These are phyloP conservation scores for Saccharomycopsis sp. DNA, from an alignment of 805 yeast genomes.

Conservation along the genomic window DNA sequence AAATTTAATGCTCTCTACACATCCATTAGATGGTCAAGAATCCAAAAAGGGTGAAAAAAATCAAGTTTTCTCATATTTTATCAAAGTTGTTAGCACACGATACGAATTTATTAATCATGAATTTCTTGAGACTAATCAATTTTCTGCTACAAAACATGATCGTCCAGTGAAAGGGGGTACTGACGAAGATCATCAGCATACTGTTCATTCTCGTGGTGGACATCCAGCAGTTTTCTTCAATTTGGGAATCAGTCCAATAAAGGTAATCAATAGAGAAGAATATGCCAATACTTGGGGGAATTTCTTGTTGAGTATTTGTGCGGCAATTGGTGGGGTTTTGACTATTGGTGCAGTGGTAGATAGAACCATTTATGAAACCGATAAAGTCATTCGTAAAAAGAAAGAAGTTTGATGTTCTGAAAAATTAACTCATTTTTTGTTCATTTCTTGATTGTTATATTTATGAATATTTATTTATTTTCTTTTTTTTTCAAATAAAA, in stretches of 20 bases:
- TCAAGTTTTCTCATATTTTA: slow-evolving; percentile 64
- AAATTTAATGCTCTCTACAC: slow-evolving; percentile 31
- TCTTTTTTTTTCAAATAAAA: too few species aligned
- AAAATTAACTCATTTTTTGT: too few species aligned
- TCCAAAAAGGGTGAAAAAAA: slow-evolving; percentile 37
- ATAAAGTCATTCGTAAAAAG: slow-evolving; percentile 59
- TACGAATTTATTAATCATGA: slow-evolving; percentile 54
- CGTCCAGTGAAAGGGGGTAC: slow-evolving; percentile 80
- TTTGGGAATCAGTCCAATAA: slow-evolving; percentile 89
- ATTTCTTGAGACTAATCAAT: slow-evolving; percentile 73
- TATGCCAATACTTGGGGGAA: slow-evolving; percentile 67
- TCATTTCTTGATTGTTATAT: too few species aligned
- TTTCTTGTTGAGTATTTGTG: slow-evolving; percentile 69
- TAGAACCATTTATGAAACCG: slow-evolving; percentile 82
- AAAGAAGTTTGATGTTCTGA: slow-evolving; percentile 35
- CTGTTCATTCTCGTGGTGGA: slow-evolving; percentile 76
- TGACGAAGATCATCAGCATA: slow-evolving; percentile 85
- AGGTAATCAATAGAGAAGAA: slow-evolving; percentile 75
- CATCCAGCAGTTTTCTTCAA: slow-evolving; percentile 80
- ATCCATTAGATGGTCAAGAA: slow-evolving; percentile 55
- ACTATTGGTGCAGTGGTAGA: slow-evolving; percentile 89
- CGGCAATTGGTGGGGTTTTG: slow-evolving; percentile 87
- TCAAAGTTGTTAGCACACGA: slow-evolving; percentile 86
- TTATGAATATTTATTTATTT: too few species aligned
- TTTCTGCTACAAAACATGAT: slow-evolving; percentile 79